Conservation (phyloP, 805 yeast genomes). For the Naumovozyma castellii region DNA sequence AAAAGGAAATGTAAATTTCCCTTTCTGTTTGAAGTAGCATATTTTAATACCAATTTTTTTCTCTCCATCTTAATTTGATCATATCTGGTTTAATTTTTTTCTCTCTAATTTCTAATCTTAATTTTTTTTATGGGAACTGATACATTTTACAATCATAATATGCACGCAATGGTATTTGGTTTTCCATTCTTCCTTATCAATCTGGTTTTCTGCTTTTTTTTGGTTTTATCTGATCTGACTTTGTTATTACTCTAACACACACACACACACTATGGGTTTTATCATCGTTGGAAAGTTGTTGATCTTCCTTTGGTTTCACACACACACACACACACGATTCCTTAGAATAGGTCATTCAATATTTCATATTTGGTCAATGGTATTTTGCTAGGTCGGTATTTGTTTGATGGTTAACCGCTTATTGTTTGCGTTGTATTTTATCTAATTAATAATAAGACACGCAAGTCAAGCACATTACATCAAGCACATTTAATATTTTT, state of each 20-base stretch:
- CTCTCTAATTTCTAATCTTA: constrained; percentile 1
- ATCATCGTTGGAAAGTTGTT: background rate
- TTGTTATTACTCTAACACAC: background rate
- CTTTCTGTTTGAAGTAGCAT: constrained; percentile 1
- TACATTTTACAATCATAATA: constrained; percentile 3
- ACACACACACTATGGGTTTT: constrained; percentile 3
- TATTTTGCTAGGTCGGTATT: background rate
- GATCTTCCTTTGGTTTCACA: background rate
- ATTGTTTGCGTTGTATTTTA: constrained; percentile 1
- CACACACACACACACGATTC: background rate
- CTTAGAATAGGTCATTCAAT: background rate
- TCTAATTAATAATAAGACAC: constrained; percentile 6
- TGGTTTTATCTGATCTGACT: background rate
- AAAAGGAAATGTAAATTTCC: constrained; percentile 51
- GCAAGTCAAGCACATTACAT: constrained; percentile 7
- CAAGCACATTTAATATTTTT: constrained; percentile 8
- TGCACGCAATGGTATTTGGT: constrained; percentile 1
- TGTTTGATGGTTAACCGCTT: background rate
- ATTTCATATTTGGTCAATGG: background rate
- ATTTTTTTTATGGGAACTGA: constrained; percentile 10
- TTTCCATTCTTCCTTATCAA: background rate
- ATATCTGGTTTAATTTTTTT: constrained; percentile 1
- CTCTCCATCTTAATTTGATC: too few relatives aligned
- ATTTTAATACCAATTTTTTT: constrained; percentile 5
- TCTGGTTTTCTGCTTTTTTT: background rate